phyloP scores from a whole-genome alignment of 352 stramenopile genomes.

The Globisporangium yorkense region DNA sequence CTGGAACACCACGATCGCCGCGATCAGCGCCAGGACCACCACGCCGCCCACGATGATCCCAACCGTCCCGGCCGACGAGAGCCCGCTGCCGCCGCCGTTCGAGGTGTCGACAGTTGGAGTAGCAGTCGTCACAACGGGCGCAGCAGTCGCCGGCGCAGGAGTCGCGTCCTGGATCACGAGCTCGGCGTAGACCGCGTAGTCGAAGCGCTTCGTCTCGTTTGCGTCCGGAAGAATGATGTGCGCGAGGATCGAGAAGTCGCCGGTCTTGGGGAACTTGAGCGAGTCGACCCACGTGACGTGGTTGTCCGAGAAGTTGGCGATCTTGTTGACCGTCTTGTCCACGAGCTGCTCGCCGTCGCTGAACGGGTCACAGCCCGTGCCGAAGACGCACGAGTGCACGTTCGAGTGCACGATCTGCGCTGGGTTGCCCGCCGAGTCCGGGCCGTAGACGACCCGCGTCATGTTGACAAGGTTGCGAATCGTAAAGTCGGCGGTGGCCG shows the following conservation, averaged over 20 bases:
- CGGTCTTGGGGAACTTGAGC: conserved; percentile 27
- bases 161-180: conserved; percentile 26
- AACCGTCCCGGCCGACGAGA: conserved; percentile 44
- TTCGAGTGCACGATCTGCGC: conserved; percentile 67
- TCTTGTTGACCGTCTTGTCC: conserved; percentile 48
- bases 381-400: conserved; percentile 47
- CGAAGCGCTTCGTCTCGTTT: conserved; percentile 40
- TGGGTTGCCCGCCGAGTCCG: conserved; percentile 23
- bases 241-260: conserved; percentile 42
- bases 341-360: conserved; percentile 36
- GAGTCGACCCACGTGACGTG: conserved; percentile 25
- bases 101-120: not conserved
- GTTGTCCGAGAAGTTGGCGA: conserved; percentile 57
- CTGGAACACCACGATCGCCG: conserved; percentile 33
- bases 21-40: conserved; percentile 36
- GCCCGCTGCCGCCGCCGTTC: conserved; percentile 7
- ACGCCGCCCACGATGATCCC: conserved; percentile 55
- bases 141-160: conserved; percentile 1
- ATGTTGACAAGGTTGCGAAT: conserved; percentile 38
- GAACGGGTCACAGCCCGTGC: conserved; percentile 50
- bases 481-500: conserved; percentile 36
- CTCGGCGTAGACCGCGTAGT: conserved; percentile 41
- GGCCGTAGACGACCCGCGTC: conserved; percentile 35
- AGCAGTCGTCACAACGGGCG: not conserved
- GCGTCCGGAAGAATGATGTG: conserved; percentile 54